Evolutionary conservation across 2,329 filamentous ascomycete genomes (phyloP), one percentile per base, ranked within the genome.

Genomic region (Fusarium caatingaense): DNA sequence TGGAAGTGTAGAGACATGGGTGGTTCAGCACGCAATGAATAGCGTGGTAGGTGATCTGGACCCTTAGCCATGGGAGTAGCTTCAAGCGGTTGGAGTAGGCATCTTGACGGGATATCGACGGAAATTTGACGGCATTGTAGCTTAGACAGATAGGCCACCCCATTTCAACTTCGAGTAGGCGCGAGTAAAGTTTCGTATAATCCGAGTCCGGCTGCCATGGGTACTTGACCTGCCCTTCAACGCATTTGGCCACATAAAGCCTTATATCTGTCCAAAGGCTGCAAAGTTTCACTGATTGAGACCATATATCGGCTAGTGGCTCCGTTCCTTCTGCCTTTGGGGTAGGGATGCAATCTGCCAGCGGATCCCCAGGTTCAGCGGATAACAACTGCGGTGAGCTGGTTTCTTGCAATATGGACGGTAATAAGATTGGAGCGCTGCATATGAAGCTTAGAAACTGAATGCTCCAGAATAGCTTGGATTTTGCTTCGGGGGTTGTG

Each of bases 121-220:
- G 21, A 8, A 69, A 49, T 0, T 48, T 66, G 1, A 56, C 20
- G 4, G 20, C 41, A 1, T 71, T 69, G 2, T 71, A 71, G 4
- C 68, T 71, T 8, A 71, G 5, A 0, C 47, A 47, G 0, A 28
- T n/a, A 0, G 68, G 68, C 8, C 27, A 44, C 0, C 15, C 10
- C 11, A 61, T 56, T 2, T 71, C 68, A 3, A 66, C 10, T 3
- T 71, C 64, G 0, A 71, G 8, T 0, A 68, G 1, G 1, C 48
- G 44, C 0, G 64, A 68, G 13, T 49, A 69, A 3, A 71, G 41
- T 0, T 12, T 41, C 2, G 56, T 47, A 9, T 71, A 71, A 18
- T 71, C 68, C 0, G 68, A 71, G 23, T 46, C 64, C 0, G 68
- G 60, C 2, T 60, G 60, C 64, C 68, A 71, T 0, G 68, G 68